These are phyloP conservation scores for Gilbertella persicaria DNA, from an alignment of 371 early-diverging fungal species.

Conservation along the genomic window DNA sequence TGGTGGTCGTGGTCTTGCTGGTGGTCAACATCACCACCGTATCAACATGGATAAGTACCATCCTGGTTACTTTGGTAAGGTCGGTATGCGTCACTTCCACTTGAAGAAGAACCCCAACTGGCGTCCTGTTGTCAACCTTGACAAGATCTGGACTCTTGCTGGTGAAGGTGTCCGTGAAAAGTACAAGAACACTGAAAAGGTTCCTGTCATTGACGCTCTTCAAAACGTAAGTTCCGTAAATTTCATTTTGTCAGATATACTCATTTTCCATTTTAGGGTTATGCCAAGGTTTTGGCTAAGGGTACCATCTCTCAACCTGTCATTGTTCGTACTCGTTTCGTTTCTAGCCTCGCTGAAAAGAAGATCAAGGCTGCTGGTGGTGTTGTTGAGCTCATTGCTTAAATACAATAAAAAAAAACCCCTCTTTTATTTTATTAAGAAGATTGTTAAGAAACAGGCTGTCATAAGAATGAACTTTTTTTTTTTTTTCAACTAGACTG, in stretches of 20 bases:
- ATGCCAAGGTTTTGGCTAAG: slow-evolving; percentile 97
- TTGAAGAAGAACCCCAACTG: slow-evolving; percentile 91
- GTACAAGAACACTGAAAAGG: slow-evolving; percentile 87
- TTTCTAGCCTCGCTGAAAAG: slow-evolving; percentile 94
- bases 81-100: slow-evolving; percentile 99
- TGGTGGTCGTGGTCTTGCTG: slow-evolving; percentile 99
- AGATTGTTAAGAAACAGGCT: too few species aligned
- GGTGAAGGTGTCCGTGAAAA: slow-evolving; percentile 88
- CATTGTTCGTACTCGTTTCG: slow-evolving; percentile 97
- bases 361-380: slow-evolving; percentile 99
- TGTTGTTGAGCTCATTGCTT: slow-evolving; percentile 59
- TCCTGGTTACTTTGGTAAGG: slow-evolving; percentile 99
- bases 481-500: not conserved
- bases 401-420: slow-evolving; percentile 17
- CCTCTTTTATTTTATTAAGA: not conserved
- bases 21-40: slow-evolving; percentile 99
- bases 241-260: not conserved
- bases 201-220: slow-evolving; percentile 93
- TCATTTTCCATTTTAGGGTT: slow-evolving; percentile 62
- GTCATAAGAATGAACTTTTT: not conserved
- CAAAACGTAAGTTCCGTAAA: slow-evolving; percentile 54
- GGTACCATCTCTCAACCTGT: slow-evolving; percentile 95
- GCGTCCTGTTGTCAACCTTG: slow-evolving; percentile 90
- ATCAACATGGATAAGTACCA: slow-evolving; percentile 99
- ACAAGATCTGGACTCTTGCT: slow-evolving; percentile 95